Conservation (phyloP, 345 rosid species). For the Theobroma cacao region DNA sequence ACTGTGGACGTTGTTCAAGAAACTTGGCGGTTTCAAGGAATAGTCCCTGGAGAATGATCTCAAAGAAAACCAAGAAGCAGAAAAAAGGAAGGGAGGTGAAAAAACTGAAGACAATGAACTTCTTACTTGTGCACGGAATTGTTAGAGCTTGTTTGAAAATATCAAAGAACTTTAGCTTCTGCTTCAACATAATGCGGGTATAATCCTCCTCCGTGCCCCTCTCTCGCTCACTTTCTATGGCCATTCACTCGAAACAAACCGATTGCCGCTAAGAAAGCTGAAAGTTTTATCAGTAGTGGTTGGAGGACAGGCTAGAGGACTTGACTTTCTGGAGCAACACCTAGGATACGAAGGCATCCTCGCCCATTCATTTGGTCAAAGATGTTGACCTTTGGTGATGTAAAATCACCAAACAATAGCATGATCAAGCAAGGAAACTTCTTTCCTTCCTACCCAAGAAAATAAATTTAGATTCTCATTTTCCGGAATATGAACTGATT, state of each 20-base stretch:
- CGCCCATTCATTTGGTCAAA: background rate
- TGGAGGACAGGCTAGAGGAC: background rate
- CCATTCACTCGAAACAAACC: background rate
- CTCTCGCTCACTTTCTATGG: too few species aligned
- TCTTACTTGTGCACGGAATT: constrained; percentile 13
- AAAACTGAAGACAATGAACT: constrained; percentile 19
- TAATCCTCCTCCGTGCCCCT: background rate
- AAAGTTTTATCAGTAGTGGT: background rate
- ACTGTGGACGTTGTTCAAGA: background rate
- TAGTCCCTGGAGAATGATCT: constrained; percentile 19
- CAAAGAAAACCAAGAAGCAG: constrained; percentile 30
- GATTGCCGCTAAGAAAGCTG: background rate
- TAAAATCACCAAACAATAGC: background rate
- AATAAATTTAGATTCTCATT: background rate
- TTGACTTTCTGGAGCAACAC: background rate
- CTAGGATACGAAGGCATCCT: background rate
- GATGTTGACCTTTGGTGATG: background rate
- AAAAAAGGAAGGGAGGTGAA: constrained; percentile 31
- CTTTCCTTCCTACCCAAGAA: background rate
- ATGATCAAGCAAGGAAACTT: background rate
- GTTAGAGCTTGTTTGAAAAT: constrained; percentile 24
- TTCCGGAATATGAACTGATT: too few species aligned
- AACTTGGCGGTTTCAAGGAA: constrained; percentile 9
- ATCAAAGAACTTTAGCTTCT: constrained; percentile 17
- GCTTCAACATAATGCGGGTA: constrained; percentile 4